phyloP scores from a whole-genome alignment of 352 stramenopile genomes.

The Pythium plurisporium region DNA sequence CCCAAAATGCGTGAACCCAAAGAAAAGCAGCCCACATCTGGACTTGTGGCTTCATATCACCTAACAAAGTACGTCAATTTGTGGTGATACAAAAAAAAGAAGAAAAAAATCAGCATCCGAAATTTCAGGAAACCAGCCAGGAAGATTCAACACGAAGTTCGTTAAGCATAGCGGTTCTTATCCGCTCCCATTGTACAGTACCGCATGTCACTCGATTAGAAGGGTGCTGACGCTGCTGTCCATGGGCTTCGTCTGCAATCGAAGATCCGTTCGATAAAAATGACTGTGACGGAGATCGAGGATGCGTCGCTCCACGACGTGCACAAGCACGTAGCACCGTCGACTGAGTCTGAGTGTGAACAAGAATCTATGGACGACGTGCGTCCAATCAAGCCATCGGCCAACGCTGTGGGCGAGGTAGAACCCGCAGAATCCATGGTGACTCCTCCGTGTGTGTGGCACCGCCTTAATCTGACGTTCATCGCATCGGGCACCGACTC shows the following conservation, averaged over 20 bases:
- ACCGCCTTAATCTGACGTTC: conserved; percentile 31
- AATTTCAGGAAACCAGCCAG: conserved; percentile 1
- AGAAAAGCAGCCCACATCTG: neutral
- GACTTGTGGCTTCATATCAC: neutral
- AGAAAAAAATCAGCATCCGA: neutral
- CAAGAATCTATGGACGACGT: neutral
- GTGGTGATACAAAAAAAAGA: neutral
- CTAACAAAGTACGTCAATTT: too few species aligned
- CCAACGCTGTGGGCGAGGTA: too few species aligned
- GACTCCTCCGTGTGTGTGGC: conserved; percentile 18
- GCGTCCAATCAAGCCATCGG: neutral
- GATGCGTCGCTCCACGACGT: neutral
- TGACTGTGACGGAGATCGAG: neutral
- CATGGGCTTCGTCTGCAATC: conserved; percentile 7
- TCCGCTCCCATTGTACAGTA: neutral
- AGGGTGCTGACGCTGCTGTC: neutral
- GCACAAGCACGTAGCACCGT: neutral
- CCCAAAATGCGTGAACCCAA: neutral
- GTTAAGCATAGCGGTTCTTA: neutral
- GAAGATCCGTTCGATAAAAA: conserved; percentile 5
- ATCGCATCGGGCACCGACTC: conserved; percentile 21
- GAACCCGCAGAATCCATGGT: neutral
- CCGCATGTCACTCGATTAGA: neutral
- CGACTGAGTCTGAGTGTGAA: neutral
- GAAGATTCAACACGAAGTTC: neutral